Base-by-base conservation (phyloP, 2,329 filamentous ascomycete genomes). In the Rhynchosporium secalis region DNA sequence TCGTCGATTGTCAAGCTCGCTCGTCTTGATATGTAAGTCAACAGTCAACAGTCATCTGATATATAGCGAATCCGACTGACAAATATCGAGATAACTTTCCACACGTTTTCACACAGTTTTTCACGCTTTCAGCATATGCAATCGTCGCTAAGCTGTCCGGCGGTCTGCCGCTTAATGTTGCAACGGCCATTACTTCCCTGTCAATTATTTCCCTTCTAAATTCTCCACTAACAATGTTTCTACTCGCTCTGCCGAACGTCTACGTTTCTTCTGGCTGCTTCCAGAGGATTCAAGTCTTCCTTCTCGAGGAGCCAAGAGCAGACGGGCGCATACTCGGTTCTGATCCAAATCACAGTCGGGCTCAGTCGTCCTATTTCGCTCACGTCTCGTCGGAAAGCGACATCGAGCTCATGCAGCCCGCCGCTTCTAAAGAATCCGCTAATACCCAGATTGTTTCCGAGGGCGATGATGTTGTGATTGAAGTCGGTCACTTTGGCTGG, bases 211-310 rank as follows among this genome's bases (percentile, higher is more conserved):
- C 43, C 2, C 48, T 58, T n/a, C 20, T 58, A 12, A 26, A 47
- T 31, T 15, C 48, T 47, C 56, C 43, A 10, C 31, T 58, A 15
- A 33, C 43, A 10, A 58, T 58, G 33, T 58, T 58, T 10, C 36
- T 58, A 20, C 43, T 46, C n/a, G 46, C 43, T 7, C 12, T 58
- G 10, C 56, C 56, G n/a, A 58, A 46, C 28, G 33, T 58, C 13
- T 46, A 46, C 8, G 46, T 46, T 12, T 58, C 56, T 33, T 58
- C 46, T 7, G 43, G 56, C 1, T 58, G 56, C 9, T 48, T 58
- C 45, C 56, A 40, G 5, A 41, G 56, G 33, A 58, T 58, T 20
- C 43, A 58, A 28, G 46, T 33, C 29, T 58, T 58, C 10, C 56
- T 58, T 38, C 33, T 58, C 43, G 33, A 47, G 29, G 45, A 58